Percentiles rank a stretch among this genome's conserved stretches.
Conservation (phyloP, 2,329 filamentous ascomycete genomes). For the Periglandula ipomoeae region DNA sequence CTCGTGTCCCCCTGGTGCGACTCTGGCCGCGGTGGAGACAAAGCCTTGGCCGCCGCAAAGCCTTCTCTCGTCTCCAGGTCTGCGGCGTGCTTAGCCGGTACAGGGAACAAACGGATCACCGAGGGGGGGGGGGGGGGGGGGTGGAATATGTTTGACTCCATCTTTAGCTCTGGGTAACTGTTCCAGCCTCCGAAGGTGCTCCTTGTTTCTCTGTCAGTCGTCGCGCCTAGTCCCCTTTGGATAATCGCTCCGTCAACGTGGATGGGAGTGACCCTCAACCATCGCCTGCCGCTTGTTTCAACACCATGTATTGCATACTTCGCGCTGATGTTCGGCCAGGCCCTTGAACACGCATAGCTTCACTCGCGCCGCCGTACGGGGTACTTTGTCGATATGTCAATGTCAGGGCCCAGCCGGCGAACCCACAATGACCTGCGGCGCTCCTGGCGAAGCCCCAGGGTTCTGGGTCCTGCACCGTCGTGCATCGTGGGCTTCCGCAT, state of each 20-base stretch:
- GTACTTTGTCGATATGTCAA: not conserved
- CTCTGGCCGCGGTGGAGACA: not conserved
- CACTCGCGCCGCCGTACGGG: not conserved
- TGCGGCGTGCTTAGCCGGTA: not conserved
- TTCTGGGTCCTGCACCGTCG: not conserved
- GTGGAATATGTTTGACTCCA: conserved; percentile 2
- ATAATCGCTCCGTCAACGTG: not conserved
- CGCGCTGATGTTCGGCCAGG: not conserved
- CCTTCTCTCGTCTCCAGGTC: not conserved
- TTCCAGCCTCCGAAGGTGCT: not conserved
- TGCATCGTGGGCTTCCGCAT: not conserved
- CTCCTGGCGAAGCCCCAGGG: not conserved
- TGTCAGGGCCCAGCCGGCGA: not conserved
- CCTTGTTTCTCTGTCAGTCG: conserved; percentile 1
- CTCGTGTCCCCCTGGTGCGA: not conserved
- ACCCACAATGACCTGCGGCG: not conserved
- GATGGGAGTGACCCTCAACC: not conserved
- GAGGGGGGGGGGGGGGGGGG: too few relatives aligned
- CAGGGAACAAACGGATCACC: not conserved
- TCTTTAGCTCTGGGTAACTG: not conserved
- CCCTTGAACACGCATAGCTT: not conserved
- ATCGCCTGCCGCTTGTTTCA: conserved; percentile 4
- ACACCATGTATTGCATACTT: not conserved
- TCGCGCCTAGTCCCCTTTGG: not conserved
- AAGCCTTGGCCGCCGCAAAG: not conserved